Percentiles rank a stretch among this genome's conserved stretches.
These are phyloP conservation scores for Candida manassasensis DNA, from an alignment of 805 yeast genomes.

Conservation along the genomic window DNA sequence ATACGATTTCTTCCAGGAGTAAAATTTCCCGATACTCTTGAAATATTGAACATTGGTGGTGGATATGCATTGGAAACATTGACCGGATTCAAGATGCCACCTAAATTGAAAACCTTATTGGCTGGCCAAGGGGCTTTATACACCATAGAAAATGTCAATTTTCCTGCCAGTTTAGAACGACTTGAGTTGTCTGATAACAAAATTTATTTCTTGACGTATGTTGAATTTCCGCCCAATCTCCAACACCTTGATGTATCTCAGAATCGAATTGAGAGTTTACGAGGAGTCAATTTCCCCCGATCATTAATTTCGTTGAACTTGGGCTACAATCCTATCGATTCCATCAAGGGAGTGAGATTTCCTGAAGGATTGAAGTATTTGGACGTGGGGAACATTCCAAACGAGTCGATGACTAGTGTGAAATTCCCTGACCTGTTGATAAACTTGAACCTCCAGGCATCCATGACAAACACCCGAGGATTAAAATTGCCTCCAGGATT, in stretches of 20 bases:
- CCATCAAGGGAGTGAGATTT: slow-evolving; percentile 36
- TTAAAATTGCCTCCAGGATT: slow-evolving; percentile 34
- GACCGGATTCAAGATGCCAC: slow-evolving; percentile 36
- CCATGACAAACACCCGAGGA: slow-evolving; percentile 43
- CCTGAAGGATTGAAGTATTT: slow-evolving; percentile 34
- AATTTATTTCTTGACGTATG: slow-evolving; percentile 35
- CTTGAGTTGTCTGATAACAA: slow-evolving; percentile 34
- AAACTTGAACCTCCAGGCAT: slow-evolving; percentile 35
- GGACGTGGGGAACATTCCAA: slow-evolving; percentile 40
- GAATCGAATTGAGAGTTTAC: slow-evolving; percentile 35
- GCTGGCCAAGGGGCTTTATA: slow-evolving; percentile 33
- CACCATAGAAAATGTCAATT: slow-evolving; percentile 31
- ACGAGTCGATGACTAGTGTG: slow-evolving; percentile 44
- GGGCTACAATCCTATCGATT: slow-evolving; percentile 39
- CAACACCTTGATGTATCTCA: slow-evolving; percentile 31
- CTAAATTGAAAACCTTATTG: slow-evolving; percentile 22
- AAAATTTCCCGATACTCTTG: slow-evolving; percentile 33
- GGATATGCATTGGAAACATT: slow-evolving; percentile 36
- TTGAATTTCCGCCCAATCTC: slow-evolving; percentile 31
- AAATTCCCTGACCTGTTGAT: slow-evolving; percentile 38
- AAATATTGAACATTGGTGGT: slow-evolving; percentile 36
- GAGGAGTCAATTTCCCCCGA: slow-evolving; percentile 35
- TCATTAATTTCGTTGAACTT: slow-evolving; percentile 25
- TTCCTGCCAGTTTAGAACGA: slow-evolving; percentile 29
- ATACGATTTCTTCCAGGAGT: slow-evolving; percentile 37